phyloP scores from a whole-genome alignment of 2,329 filamentous ascomycete genomes.

The Phyllachora maydis region DNA sequence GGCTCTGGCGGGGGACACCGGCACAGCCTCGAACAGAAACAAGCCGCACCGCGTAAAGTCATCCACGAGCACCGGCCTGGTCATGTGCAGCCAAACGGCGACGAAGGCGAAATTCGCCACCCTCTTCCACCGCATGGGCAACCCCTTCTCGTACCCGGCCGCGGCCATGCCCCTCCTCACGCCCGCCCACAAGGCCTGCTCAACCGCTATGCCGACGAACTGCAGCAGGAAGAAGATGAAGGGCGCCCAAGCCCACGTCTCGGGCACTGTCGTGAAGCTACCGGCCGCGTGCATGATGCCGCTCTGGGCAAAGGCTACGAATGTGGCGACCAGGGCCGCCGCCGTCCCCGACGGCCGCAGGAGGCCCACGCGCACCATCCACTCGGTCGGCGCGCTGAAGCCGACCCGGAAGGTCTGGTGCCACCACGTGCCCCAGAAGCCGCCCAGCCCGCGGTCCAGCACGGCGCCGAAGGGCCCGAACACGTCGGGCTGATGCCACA shows the following conservation, averaged over 20 bases:
- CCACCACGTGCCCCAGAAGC: constrained; percentile 78
- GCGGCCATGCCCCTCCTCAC: constrained; percentile 10
- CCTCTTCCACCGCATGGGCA: constrained; percentile 23
- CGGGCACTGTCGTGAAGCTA: constrained; percentile 42
- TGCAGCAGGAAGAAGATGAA: constrained; percentile 55
- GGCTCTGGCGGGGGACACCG: constrained; percentile 47
- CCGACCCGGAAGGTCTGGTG: constrained; percentile 72
- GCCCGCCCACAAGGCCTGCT: constrained; percentile 19
- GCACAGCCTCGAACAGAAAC: constrained; percentile 70
- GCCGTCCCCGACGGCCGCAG: constrained; percentile 13
- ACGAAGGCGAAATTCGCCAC: constrained; percentile 40
- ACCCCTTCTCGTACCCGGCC: constrained; percentile 3
- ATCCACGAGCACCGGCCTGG: constrained; percentile 44
- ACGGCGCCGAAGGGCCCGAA: constrained; percentile 33
- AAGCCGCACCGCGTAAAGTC: constrained; percentile 56
- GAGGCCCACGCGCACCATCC: constrained; percentile 18
- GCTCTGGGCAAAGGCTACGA: constrained; percentile 42
- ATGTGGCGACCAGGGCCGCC: constrained; percentile 13
- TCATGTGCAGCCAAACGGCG: constrained; percentile 45
- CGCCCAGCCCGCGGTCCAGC: constrained; percentile 49
- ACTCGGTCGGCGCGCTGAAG: constrained; percentile 39
- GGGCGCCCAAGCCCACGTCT: constrained; percentile 27
- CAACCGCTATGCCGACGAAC: constrained; percentile 39
- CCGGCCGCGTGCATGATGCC: constrained; percentile 52
- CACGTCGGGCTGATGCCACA: constrained; percentile 31